Evolutionary conservation across 2,329 filamentous ascomycete species (phyloP), one percentile per base, ranked within the genome.

Genomic region (Plectosphaerella cucumerina): DNA sequence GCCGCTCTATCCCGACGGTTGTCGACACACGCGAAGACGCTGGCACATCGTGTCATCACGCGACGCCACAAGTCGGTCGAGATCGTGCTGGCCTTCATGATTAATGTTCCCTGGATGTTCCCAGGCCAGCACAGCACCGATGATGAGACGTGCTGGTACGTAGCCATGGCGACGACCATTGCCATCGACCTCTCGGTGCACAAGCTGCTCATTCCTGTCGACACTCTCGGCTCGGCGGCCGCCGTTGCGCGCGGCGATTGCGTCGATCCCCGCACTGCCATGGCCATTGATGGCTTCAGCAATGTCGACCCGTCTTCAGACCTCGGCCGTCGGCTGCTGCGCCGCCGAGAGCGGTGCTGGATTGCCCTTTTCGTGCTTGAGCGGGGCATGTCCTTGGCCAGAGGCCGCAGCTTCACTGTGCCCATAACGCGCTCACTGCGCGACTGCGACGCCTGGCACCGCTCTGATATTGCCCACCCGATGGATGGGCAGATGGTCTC

Each of bases 81-180:
- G 62, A 88, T 90, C 50, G 82, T 90, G 0, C 70, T 90, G 1
- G 86, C 84, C 0, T 89, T 89, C 60, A 86, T 90, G 81, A 78
- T 88, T 31, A 89, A 89, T 54, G 79, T 90, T 6, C 86, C 86
- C 0, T 90, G 86, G 86, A 88, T 89, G 78, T 81, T 81, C 26
- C 83, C 84, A 2, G 83, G 84, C 2, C 70, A 79, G 52, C 82
- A 86, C 59, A 85, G 82, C 63, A 84, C 84, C 10, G 86, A 89
- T 56, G 86, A 90, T 53, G 86, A 89, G 59, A 88, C 86, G 0
- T 88, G 85, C 52, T 78, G 81, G 41, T 89, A 87, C 57, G 81
- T 90, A 49, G 81, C 85, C 2, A 84, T 86, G 69, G 86, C 86
- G 1, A 71, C 86, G 10, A 85, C 83, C 1, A 82, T 89, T 53